Base-by-base conservation (phyloP, 441 rosid genomes). In the Gossypium schwendimanii region DNA sequence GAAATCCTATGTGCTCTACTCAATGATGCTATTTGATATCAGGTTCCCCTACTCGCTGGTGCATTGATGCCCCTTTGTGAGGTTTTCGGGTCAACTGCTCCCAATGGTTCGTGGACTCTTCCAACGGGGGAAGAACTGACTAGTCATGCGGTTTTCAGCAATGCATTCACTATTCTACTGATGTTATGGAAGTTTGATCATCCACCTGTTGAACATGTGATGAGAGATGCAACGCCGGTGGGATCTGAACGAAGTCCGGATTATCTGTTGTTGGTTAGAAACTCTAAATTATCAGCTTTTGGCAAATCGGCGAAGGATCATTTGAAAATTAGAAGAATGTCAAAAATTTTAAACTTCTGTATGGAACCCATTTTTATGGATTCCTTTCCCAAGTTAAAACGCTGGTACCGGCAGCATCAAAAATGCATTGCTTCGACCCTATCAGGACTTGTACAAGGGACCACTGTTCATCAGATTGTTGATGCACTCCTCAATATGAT, bases 1-100 rank as follows among this genome's bases (percentile, higher is more conserved):
- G 74, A 69, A 69, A 66, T 64, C 53, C 72, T 17, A 31, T 76
- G 33, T 64, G 70, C 65, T 80, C 66, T 9, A 54, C 55, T 9
- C 54, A 15, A 75, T 83, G 53, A 75, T 75, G 50, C 72, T 57
- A 7, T 73, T 75, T 69, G 44, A 70, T 69, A 54, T 73, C 88
- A 93, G 99, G 90, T 79, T 80, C 97, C 98, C 45, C 76, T 90
- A 52, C 97, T 95, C 49, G 98, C 98, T 44, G 88, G 92, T 80
- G 91, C 81, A 23, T 80, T 95, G 84, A 87, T 95, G 88, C 97
- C 97, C 70, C 87, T 95, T 75, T 95, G 98, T 79, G 99, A 95
- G 84, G 87, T 81, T 81, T 95, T 95, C 81, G 98, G 99, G 57
- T 90, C 98, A 23, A 73, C 85, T 76, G 75, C 79, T 82, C 92